Evolutionary conservation across 164 flowering plant species (phyloP).

Genomic region (Chloranthus sessilifolius): DNA sequence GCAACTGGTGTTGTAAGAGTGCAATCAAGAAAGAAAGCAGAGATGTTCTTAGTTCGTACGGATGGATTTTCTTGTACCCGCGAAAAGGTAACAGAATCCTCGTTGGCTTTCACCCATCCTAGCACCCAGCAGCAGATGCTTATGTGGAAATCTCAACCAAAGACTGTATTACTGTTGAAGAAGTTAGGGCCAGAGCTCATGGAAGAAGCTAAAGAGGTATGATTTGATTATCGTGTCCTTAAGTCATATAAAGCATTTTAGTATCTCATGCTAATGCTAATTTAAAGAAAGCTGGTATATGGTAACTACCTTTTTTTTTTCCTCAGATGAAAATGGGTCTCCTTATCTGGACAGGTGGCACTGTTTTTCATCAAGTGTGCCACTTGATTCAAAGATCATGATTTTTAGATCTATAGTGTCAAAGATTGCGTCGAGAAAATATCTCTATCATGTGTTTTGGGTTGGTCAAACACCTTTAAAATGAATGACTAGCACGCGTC

Average conservation of each 20-base stretch:
- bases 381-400: no score
- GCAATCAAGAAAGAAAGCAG: constrained; percentile 97
- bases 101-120: constrained; percentile 95
- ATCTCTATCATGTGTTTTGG: no score
- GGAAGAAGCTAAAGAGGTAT: constrained; percentile 98
- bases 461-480: no score
- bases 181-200: constrained; percentile 85
- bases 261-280: no score
- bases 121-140: constrained; percentile 99
- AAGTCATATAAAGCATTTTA: background rate
- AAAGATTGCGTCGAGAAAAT: no score
- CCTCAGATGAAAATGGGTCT: no score
- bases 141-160: constrained; percentile 96
- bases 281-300: no score
- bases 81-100: constrained; percentile 94
- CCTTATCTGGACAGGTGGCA: no score
- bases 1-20: constrained; percentile 95
- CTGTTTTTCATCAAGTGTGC: no score
- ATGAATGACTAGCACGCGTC: no score
- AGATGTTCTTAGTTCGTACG: constrained; percentile 95
- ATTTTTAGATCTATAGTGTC: no score
- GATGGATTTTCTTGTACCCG: constrained; percentile 90
- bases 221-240: background rate
- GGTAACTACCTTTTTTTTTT: no score
- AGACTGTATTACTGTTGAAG: constrained; percentile 82